Evolutionary conservation across 2,329 filamentous ascomycete genomes (phyloP).

Genomic region (Ophiocordyceps camponoti-leonardi): DNA sequence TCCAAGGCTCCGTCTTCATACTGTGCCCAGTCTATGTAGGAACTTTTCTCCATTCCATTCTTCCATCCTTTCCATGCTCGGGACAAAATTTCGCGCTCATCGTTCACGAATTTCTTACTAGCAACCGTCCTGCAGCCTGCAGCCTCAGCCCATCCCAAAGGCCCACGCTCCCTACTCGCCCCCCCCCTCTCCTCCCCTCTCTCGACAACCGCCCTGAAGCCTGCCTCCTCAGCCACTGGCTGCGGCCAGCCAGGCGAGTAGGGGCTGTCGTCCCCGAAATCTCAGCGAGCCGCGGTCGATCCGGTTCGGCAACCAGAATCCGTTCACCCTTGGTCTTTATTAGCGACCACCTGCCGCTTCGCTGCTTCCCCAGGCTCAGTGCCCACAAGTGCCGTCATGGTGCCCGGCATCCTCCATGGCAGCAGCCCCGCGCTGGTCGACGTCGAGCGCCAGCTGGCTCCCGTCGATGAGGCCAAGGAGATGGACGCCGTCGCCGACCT

Average conservation of each 20-base stretch:
- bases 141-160: too few species aligned
- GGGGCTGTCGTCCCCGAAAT: background rate
- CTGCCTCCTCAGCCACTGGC: background rate
- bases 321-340: too few species aligned
- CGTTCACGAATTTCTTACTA: background rate
- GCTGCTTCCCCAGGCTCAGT: too few species aligned
- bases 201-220: background rate
- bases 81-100: background rate
- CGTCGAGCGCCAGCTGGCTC: slow-evolving; percentile 6
- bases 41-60: background rate
- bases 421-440: background rate
- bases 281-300: background rate
- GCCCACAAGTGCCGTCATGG: slow-evolving; percentile 6
- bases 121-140: background rate
- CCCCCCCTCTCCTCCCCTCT: too few species aligned
- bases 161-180: too few species aligned
- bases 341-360: too few species aligned
- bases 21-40: background rate
- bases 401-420: slow-evolving; percentile 6
- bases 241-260: background rate
- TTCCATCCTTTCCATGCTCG: too few species aligned
- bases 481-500: slow-evolving; percentile 25
- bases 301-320: background rate
- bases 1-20: background rate
- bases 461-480: slow-evolving; percentile 9